These are phyloP conservation scores for Mycena epipterygia DNA, from an alignment of 768 basidiomycete genomes.

Conservation along the genomic window DNA sequence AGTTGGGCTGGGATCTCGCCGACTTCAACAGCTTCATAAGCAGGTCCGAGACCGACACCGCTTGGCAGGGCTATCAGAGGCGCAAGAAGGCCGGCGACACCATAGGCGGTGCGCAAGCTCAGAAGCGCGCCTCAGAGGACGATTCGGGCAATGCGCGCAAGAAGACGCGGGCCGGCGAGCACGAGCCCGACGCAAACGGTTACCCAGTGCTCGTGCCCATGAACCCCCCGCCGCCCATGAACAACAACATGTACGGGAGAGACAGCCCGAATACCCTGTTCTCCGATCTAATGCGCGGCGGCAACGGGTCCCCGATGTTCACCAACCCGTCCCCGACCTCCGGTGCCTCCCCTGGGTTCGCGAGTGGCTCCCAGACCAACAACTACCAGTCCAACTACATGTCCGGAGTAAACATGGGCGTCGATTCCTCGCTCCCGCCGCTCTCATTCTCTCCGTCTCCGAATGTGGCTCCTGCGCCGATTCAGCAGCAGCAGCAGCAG, in stretches of 20 bases:
- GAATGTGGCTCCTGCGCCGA: constrained; percentile 35
- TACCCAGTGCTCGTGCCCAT: constrained; percentile 74
- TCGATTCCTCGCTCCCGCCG: constrained; percentile 67
- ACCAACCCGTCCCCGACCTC: constrained; percentile 45
- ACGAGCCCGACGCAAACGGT: constrained; percentile 57
- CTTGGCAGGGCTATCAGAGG: constrained; percentile 88
- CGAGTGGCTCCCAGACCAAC: constrained; percentile 50
- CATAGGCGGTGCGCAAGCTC: constrained; percentile 38
- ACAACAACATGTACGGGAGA: constrained; percentile 62
- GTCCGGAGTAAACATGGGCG: constrained; percentile 67
- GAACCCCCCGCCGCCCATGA: constrained; percentile 51
- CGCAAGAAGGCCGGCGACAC: constrained; percentile 65
- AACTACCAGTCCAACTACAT: constrained; percentile 66
- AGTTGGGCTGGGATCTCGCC: constrained; percentile 81
- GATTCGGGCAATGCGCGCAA: constrained; percentile 53
- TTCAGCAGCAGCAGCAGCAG: constrained; percentile 49
- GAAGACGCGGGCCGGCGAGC: constrained; percentile 64
- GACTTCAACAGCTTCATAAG: constrained; percentile 89
- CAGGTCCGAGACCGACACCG: constrained; percentile 92
- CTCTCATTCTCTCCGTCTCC: constrained; percentile 60
- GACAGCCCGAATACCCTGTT: constrained; percentile 65
- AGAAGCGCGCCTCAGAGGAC: constrained; percentile 71
- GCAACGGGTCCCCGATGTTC: constrained; percentile 73
- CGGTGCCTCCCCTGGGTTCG: constrained; percentile 56
- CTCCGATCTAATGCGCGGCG: constrained; percentile 69